Evolutionary conservation across 1,284 basidiomycete species (phyloP).

Genomic region (Grifola frondosa): DNA sequence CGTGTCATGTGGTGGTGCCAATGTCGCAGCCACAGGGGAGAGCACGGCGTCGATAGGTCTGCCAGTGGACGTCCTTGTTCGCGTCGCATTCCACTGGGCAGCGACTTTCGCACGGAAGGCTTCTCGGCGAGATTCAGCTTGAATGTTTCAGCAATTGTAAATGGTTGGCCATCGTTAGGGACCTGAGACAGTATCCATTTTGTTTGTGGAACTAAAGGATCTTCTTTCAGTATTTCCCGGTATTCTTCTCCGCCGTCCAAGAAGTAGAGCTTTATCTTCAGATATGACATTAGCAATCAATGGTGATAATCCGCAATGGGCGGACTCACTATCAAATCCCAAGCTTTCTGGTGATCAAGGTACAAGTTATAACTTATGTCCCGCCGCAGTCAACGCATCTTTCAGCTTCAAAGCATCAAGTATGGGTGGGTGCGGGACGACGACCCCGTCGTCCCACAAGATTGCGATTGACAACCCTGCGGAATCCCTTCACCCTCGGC

Average conservation of each 20-base stretch:
- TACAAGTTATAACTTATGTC: constrained; percentile 57
- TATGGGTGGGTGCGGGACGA: constrained; percentile 55
- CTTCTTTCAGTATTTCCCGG: constrained; percentile 36
- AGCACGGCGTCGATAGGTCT: constrained; percentile 56
- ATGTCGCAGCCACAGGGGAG: constrained; percentile 49
- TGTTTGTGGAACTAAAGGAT: constrained; percentile 43
- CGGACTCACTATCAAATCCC: constrained; percentile 49
- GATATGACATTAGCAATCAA: constrained; percentile 8
- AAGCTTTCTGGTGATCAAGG: constrained; percentile 45
- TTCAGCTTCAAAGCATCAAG: constrained; percentile 45
- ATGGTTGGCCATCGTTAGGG: constrained; percentile 36
- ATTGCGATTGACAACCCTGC: constrained; percentile 49
- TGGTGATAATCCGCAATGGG: constrained; percentile 6
- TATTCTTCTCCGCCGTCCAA: constrained; percentile 52
- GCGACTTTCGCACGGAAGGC: constrained; percentile 42
- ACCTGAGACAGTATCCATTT: constrained; percentile 49
- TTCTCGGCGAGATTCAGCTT: constrained; percentile 45
- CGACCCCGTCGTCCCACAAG: constrained; percentile 55
- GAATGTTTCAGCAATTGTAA: constrained; percentile 41
- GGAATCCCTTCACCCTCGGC: constrained; percentile 41
- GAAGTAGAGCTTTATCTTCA: constrained; percentile 47
- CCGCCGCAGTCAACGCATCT: constrained; percentile 44
- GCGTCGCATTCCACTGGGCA: constrained; percentile 53
- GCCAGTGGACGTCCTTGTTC: constrained; percentile 43
- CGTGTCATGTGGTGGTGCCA: constrained; percentile 51